Conservation (phyloP, 2,329 filamentous ascomycete species). For the Fusarium sp. region DNA sequence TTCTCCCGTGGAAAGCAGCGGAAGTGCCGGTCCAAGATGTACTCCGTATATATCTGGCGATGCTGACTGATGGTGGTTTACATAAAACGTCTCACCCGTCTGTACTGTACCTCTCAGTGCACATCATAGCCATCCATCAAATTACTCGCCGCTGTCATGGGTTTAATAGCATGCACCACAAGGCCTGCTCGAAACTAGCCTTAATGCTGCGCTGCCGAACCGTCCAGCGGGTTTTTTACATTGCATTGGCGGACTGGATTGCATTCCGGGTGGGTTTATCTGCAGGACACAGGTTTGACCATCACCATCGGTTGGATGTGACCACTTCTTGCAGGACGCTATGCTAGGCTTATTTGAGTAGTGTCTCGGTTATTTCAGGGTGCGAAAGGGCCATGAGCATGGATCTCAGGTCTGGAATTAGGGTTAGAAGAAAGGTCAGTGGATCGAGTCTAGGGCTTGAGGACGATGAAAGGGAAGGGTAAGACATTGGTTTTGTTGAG, state of each 20-base stretch:
- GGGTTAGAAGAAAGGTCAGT: conserved; percentile 34
- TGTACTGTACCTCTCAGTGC: background rate
- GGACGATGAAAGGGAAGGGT: conserved; percentile 8
- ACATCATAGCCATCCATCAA: background rate
- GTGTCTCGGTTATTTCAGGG: conserved; percentile 27
- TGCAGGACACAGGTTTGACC: conserved; percentile 29
- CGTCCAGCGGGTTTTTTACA: conserved; percentile 38
- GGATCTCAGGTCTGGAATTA: conserved; percentile 35
- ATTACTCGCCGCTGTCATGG: conserved; percentile 10
- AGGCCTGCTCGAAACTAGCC: conserved; percentile 25
- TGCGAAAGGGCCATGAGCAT: conserved; percentile 14
- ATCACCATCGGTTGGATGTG: conserved; percentile 40
- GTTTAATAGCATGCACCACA: conserved; percentile 38
- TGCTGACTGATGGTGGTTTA: conserved; percentile 40
- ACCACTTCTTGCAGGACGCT: conserved; percentile 33
- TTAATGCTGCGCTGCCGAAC: conserved; percentile 41
- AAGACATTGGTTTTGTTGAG: conserved; percentile 18
- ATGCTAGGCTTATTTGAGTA: conserved; percentile 40
- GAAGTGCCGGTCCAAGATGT: conserved; percentile 26
- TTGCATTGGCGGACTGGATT: conserved; percentile 33
- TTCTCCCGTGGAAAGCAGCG: conserved; percentile 16
- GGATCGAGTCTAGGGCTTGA: conserved; percentile 41
- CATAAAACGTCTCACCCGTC: conserved; percentile 1
- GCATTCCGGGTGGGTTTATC: conserved; percentile 33
- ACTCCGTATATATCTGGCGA: conserved; percentile 22